Conservation (phyloP, 2,329 filamentous ascomycete genomes). For the Macrophomina phaseolina region DNA sequence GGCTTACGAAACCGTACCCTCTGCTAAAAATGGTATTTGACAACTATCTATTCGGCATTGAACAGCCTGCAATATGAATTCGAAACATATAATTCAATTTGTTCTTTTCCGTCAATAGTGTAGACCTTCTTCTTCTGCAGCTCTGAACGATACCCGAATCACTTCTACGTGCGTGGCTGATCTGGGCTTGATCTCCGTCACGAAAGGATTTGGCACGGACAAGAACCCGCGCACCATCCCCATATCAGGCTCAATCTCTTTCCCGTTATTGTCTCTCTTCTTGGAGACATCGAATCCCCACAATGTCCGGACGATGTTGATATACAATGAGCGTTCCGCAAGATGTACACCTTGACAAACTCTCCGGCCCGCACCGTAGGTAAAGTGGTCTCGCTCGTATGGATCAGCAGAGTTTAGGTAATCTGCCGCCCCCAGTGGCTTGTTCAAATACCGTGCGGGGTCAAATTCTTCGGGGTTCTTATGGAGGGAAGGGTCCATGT, state of each 20-base stretch:
- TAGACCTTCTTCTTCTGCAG: constrained; percentile 35
- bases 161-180: constrained; percentile 35
- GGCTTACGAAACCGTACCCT: constrained; percentile 37
- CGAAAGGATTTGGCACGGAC: constrained; percentile 39
- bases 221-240: constrained; percentile 41
- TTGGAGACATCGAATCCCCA: constrained; percentile 44
- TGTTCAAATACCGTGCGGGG: constrained; percentile 37
- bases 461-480: constrained; percentile 40
- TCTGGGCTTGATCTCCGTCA: constrained; percentile 39
- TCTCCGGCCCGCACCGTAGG: constrained; percentile 43
- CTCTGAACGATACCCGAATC: constrained; percentile 34
- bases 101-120: background rate
- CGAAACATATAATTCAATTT: background rate
- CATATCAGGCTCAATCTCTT: constrained; percentile 35
- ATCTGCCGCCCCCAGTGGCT: constrained; percentile 37
- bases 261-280: constrained; percentile 36
- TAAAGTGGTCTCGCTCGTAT: constrained; percentile 43
- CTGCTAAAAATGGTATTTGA: constrained; percentile 28
- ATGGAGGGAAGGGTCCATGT: constrained; percentile 37
- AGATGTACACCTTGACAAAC: constrained; percentile 46
- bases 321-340: constrained; percentile 44
- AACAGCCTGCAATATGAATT: too few species aligned
- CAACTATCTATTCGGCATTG: background rate
- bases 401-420: constrained; percentile 42
- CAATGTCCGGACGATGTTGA: constrained; percentile 42